Percentiles rank a stretch among this genome's conserved stretches.
Evolutionary conservation across 805 yeast species (phyloP).

Genomic region (Torulaspora gathmanii): DNA sequence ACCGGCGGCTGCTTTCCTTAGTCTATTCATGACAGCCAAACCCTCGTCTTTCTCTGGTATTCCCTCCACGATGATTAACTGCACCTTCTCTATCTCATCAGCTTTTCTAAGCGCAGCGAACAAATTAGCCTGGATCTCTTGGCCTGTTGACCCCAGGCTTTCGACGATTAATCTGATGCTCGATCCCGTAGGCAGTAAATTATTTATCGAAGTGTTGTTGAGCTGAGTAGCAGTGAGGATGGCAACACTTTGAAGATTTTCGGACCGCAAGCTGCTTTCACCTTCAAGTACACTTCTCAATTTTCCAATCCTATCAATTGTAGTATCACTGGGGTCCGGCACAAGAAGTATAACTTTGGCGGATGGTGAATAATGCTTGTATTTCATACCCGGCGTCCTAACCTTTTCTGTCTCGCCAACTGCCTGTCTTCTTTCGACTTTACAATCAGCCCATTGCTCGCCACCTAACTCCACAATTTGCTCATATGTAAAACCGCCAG

Average conservation of each 20-base stretch:
- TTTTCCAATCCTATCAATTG: constrained; percentile 21
- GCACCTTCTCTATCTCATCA: constrained; percentile 59
- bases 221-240: constrained; percentile 43
- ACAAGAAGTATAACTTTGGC: constrained; percentile 72
- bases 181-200: constrained; percentile 1
- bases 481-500: constrained; percentile 89
- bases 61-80: constrained; percentile 79
- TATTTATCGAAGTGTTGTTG: background rate
- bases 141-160: constrained; percentile 42
- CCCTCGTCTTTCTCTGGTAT: constrained; percentile 75
- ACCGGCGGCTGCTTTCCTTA: constrained; percentile 74
- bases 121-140: constrained; percentile 67
- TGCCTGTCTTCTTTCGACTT: constrained; percentile 62
- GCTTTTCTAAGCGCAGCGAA: constrained; percentile 70
- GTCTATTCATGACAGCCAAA: constrained; percentile 88
- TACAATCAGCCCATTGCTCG: constrained; percentile 54
- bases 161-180: constrained; percentile 16
- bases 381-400: constrained; percentile 97
- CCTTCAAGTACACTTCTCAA: constrained; percentile 27
- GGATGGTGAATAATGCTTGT: constrained; percentile 87
- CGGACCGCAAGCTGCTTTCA: constrained; percentile 6
- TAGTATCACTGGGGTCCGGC: constrained; percentile 44
- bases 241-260: constrained; percentile 43
- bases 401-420: constrained; percentile 59
- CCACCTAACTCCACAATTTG: constrained; percentile 67